These are phyloP conservation scores for Epichloe bromicola DNA, from an alignment of 2,329 filamentous ascomycete species.

Conservation along the genomic window DNA sequence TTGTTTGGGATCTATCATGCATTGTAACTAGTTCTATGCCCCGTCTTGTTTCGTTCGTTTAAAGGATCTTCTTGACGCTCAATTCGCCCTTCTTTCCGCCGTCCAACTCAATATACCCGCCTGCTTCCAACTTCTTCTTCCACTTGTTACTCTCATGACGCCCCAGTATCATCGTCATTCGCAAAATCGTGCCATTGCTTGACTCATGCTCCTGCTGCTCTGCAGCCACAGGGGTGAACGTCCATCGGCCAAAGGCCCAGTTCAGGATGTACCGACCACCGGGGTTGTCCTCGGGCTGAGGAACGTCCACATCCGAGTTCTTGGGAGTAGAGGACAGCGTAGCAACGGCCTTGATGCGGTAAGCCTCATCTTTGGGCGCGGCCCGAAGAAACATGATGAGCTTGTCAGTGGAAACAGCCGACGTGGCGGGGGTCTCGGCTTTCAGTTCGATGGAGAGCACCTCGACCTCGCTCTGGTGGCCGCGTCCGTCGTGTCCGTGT, in stretches of 20 bases:
- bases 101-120: conserved; percentile 38
- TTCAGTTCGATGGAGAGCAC: conserved; percentile 70
- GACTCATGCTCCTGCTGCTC: conserved; percentile 37
- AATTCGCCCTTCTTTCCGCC: conserved; percentile 33
- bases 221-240: conserved; percentile 50
- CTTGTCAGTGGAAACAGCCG: conserved; percentile 42
- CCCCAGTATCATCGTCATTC: conserved; percentile 66
- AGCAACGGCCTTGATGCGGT: conserved; percentile 73
- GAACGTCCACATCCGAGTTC: conserved; percentile 37
- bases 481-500: not conserved
- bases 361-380: conserved; percentile 86
- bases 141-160: conserved; percentile 63
- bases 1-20: too few relatives aligned
- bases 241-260: conserved; percentile 97
- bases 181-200: conserved; percentile 41
- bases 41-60: conserved; percentile 4
- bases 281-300: conserved; percentile 19
- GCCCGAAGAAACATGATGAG: conserved; percentile 54
- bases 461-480: conserved; percentile 78
- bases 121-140: conserved; percentile 57
- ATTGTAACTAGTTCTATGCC: not conserved
- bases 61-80: conserved; percentile 37
- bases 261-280: conserved; percentile 71
- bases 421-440: conserved; percentile 20
- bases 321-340: conserved; percentile 32